A percentile compares a stretch with the other conserved stretches of the same genome.
Conservation (phyloP, 352 stramenopile species). For the Phytophthora sojae region DNA sequence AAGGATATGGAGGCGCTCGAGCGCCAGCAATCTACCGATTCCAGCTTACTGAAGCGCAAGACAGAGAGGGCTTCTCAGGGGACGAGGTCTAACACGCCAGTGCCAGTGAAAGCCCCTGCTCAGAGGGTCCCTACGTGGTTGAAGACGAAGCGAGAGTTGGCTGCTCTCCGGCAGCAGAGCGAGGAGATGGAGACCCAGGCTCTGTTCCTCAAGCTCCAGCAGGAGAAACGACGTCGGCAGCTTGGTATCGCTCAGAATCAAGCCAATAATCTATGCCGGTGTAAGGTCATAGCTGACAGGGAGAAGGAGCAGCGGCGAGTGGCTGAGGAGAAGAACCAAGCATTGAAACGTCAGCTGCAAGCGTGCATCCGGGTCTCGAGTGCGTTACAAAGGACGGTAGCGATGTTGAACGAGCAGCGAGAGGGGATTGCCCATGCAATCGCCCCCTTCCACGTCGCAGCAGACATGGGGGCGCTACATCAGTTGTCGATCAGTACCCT, state of each 20-base stretch:
- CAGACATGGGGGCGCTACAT: no score
- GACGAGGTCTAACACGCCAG: no score
- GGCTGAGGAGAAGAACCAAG: slow-evolving; percentile 2
- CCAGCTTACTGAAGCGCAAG: no score
- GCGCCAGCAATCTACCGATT: no score
- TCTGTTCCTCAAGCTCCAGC: background rate
- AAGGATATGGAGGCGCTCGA: slow-evolving; percentile 15
- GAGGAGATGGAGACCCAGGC: slow-evolving; percentile 2
- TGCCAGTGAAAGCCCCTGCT: background rate
- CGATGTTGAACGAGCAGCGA: no score
- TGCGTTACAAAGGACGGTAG: background rate
- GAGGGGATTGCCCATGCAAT: background rate
- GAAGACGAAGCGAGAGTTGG: slow-evolving; percentile 9
- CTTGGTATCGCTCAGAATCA: background rate
- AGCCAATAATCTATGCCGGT: background rate
- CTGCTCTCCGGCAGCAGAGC: slow-evolving; percentile 3
- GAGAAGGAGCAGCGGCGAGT: background rate
- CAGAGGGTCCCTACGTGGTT: slow-evolving; percentile 20
- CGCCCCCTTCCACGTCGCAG: background rate
- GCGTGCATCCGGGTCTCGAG: background rate
- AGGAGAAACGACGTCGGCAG: background rate
- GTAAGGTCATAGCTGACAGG: background rate
- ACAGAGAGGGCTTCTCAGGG: no score
- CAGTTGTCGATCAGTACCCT: slow-evolving; percentile 1
- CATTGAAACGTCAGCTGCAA: background rate